Evolutionary conservation across 1,139 yeast genomes (phyloP).

Genomic region (Pichia sp.): DNA sequence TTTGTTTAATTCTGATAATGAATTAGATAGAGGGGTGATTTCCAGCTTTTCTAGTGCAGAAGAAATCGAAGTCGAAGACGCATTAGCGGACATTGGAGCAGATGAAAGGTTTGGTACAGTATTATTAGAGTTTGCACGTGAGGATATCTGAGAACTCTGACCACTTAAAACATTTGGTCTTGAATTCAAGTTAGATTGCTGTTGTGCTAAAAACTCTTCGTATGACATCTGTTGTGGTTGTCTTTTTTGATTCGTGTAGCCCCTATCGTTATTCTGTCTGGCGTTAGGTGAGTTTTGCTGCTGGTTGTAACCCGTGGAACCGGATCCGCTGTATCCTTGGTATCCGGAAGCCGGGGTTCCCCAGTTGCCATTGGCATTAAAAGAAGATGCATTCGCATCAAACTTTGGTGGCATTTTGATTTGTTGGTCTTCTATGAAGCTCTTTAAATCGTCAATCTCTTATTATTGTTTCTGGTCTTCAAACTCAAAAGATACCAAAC

Average conservation of each 20-base stretch:
- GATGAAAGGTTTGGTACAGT: conserved; percentile 20
- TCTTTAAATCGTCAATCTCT: too few species aligned
- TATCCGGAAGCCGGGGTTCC: conserved; percentile 16
- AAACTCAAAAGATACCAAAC: not conserved
- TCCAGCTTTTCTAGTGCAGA: conserved; percentile 68
- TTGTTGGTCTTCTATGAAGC: not conserved
- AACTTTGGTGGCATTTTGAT: conserved; percentile 30
- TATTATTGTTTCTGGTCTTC: too few species aligned
- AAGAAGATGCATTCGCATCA: conserved; percentile 26
- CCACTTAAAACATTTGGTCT: conserved; percentile 11
- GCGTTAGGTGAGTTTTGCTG: conserved; percentile 4
- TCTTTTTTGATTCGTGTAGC: conserved; percentile 12
- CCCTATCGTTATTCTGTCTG: conserved; percentile 6
- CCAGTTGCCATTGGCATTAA: conserved; percentile 20
- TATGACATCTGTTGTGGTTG: conserved; percentile 24
- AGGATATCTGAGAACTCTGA: conserved; percentile 24
- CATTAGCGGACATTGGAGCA: conserved; percentile 28
- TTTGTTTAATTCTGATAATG: conserved; percentile 51
- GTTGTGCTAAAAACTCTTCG: conserved; percentile 28
- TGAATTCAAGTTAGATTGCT: conserved; percentile 15
- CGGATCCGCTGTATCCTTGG: conserved; percentile 19
- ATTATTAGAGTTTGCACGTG: conserved; percentile 24
- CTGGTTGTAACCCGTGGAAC: conserved; percentile 12
- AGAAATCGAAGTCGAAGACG: conserved; percentile 50
- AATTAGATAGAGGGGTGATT: conserved; percentile 63